Base-by-base conservation (phyloP, 768 basidiomycete genomes). In the Fibroporia radiculosa region DNA sequence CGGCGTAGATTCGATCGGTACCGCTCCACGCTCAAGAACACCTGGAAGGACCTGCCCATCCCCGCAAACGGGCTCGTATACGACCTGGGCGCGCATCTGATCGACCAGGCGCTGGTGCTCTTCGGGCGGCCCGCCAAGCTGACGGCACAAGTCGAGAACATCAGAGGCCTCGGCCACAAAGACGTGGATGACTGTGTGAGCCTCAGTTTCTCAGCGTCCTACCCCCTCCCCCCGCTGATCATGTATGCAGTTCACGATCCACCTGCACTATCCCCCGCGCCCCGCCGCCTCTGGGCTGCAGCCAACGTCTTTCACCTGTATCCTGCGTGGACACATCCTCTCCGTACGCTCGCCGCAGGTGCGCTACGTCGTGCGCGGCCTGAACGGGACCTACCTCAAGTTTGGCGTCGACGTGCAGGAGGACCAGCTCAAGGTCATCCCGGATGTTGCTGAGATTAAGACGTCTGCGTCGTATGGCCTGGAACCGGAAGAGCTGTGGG, bases 331-430 rank as follows among this genome's bases (percentile, higher is more conserved):
- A 4, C 77, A 82, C 44, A 78, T 78, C 47, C 70, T 91, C 24
- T 87, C 86, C 4, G 80, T 78, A 19, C 68, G 75, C 22, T 67
- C 73, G 4, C 70, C 67, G 1, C 91, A 91, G 60, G 62, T 82
- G 19, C 79, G 89, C 18, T 95, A 77, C 61, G 56, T 75, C 32
- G 73, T 90, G 48, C 79, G 82, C 42, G 87, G 88, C 32, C 78
- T 78, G 19, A 71, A 72, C 48, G 88, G 85, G 22, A 75, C 79
- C 2, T 91, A 74, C 63, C 68, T 73, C 47, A 93, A 95, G 62
- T 75, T 72, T 55, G 88, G 88, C 4, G 60, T 87, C 18, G 89
- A 91, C 60, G 65, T 78, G 2, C 89, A 93, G 58, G 90, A 92
- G 63, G 78, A 79, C 41, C 81, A 86, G 51, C 73, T 90, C 40